Base-by-base conservation (phyloP, 208 protist genomes). In the Porcisia hertigi region DNA sequence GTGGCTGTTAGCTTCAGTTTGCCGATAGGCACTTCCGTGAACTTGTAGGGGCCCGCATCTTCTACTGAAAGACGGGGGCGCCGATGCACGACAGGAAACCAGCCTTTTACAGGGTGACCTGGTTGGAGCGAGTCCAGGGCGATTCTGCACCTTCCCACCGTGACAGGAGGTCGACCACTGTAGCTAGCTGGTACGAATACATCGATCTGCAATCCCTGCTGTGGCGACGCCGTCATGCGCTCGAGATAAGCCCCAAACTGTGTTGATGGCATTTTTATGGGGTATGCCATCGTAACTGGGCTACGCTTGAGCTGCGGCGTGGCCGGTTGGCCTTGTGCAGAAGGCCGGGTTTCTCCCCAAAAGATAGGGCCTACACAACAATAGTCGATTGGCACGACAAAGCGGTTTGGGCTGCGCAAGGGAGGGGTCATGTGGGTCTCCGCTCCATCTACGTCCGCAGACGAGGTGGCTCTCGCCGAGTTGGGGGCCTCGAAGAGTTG, bases 131-230 rank as follows among this genome's bases (percentile, higher is more conserved):
- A 49, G 49, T 92, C 84, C 1, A 97, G 76, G 11, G 71, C 54
- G 16, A 97, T 62, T 63, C 92, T 77, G 60, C 81, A 79, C 69
- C 87, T 91, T 25, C 93, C 93, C 4, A 97, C 87, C 62, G 76
- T 80, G 52, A 94, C 75, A 0, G 89, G 69, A 9, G 79, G 81
- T 1, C 91, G 80, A 14, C 93, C 93, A 73, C 88, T 94, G 79
- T 94, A 97, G 71, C 87, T 95, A 18, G 89, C 90, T 9, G 93
- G 93, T 1, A 97, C 93, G 69, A 87, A 93, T 45, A 97, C 86
- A 71, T 87, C 76, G 62, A 97, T 52, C 74, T 93, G 89, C 72
- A 97, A 57, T 5, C 93, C 93, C 49, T 77, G 69, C 49, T 90
- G 85, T 23, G 83, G 78, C 2, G 86, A 90, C 45, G 73, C 62